Conservation (phyloP, 2,329 filamentous ascomycete genomes). For the Microcyclospora pomicola region DNA sequence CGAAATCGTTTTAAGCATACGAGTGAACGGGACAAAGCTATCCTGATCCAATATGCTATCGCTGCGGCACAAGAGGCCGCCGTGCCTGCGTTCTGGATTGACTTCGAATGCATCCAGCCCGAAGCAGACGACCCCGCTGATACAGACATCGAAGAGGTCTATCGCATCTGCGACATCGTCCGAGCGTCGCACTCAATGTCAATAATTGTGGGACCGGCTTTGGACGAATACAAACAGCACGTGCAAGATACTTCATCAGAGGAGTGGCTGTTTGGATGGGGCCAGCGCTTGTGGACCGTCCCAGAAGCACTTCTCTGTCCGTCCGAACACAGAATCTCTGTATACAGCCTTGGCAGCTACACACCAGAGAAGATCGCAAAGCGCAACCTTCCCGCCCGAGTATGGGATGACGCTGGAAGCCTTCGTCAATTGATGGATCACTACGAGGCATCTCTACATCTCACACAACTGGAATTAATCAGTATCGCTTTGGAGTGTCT, state of each 20-base stretch:
- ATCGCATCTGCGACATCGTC: conserved; percentile 34
- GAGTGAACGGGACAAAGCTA: too few relatives aligned
- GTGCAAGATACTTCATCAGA: conserved; percentile 7
- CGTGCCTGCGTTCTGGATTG: too few relatives aligned
- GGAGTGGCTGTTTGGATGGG: conserved; percentile 30
- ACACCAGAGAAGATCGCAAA: conserved; percentile 21
- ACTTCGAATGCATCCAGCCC: too few relatives aligned
- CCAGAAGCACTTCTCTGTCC: conserved; percentile 30
- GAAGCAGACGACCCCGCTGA: too few relatives aligned
- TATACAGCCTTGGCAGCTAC: conserved; percentile 20
- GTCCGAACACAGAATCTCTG: conserved; percentile 14
- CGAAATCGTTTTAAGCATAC: too few relatives aligned
- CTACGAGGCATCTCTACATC: conserved; percentile 29
- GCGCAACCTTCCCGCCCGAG: conserved; percentile 27
- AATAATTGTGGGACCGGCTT: conserved; percentile 25
- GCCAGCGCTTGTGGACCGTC: conserved; percentile 33
- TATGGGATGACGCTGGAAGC: conserved; percentile 28
- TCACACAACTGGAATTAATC: conserved; percentile 30
- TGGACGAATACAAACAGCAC: conserved; percentile 6
- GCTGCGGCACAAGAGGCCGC: too few relatives aligned
- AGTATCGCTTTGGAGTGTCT: conserved; percentile 29
- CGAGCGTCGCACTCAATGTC: conserved; percentile 29
- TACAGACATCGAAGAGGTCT: conserved; percentile 18
- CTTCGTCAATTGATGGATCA: conserved; percentile 33
- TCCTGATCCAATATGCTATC: too few relatives aligned